These are phyloP conservation scores for Fagopyrum esculentum DNA, from an alignment of 148 eudicot genomes.

Conservation along the genomic window DNA sequence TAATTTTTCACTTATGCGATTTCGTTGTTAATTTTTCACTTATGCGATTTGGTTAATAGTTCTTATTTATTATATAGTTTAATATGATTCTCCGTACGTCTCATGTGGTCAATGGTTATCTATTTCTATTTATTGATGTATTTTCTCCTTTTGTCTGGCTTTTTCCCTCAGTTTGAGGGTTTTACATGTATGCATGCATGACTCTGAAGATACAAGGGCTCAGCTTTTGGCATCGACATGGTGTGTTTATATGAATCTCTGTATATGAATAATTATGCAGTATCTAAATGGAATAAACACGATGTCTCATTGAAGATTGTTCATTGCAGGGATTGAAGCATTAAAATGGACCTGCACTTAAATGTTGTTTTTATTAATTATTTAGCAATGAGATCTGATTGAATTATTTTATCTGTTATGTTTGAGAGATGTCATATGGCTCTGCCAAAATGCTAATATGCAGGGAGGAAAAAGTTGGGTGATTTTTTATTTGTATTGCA, in stretches of 20 bases:
- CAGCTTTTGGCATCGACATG: too few species aligned
- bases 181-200: too few species aligned
- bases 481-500: neutral
- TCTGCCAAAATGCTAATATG: neutral
- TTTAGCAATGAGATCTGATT: too few species aligned
- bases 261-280: too few species aligned
- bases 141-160: neutral
- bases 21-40: neutral
- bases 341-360: neutral
- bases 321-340: neutral
- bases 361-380: too few species aligned
- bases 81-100: neutral
- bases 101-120: neutral
- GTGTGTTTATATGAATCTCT: too few species aligned
- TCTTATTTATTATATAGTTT: neutral
- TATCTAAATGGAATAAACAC: too few species aligned
- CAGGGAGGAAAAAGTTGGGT: neutral
- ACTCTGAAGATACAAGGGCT: too few species aligned
- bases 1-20: neutral
- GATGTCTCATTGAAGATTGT: neutral
- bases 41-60: neutral
- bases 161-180: neutral
- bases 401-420: neutral
- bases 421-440: neutral
- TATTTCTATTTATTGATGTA: neutral